Conservation (phyloP, 768 basidiomycete genomes). For the Tubosaeta sp. region DNA sequence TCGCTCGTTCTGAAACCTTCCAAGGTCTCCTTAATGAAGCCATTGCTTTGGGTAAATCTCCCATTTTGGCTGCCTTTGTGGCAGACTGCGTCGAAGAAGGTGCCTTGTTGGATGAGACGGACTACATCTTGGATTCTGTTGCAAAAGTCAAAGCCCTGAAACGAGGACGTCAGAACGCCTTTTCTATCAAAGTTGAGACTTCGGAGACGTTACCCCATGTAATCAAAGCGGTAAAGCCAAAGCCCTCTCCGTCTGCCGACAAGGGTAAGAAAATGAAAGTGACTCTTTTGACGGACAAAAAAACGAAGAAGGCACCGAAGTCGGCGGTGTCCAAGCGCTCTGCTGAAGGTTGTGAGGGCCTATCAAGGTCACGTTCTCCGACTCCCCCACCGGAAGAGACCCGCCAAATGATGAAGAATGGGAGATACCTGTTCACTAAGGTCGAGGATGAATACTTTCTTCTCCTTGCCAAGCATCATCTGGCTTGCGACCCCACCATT, state of each 20-base stretch:
- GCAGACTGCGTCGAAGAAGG: conserved; percentile 45
- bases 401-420: conserved; percentile 23
- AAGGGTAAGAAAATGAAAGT: conserved; percentile 3
- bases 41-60: conserved; percentile 34
- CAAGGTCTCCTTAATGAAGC: conserved; percentile 42
- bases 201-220: conserved; percentile 2
- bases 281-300: conserved; percentile 9
- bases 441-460: conserved; percentile 48
- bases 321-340: neutral
- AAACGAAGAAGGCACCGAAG: conserved; percentile 2
- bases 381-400: conserved; percentile 41
- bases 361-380: conserved; percentile 31
- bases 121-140: conserved; percentile 40
- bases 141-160: conserved; percentile 21
- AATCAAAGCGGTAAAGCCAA: conserved; percentile 3
- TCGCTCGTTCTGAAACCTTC: conserved; percentile 47
- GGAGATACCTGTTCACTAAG: conserved; percentile 44
- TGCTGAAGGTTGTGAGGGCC: conserved; percentile 1
- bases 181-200: conserved; percentile 12
- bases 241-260: conserved; percentile 1
- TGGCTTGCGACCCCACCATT: conserved; percentile 46
- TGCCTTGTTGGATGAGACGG: conserved; percentile 39
- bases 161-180: conserved; percentile 19
- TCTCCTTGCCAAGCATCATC: conserved; percentile 41
- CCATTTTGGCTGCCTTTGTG: conserved; percentile 53